Conservation (phyloP, 2,329 filamentous ascomycete genomes). For the Orbilia brochopaga region DNA sequence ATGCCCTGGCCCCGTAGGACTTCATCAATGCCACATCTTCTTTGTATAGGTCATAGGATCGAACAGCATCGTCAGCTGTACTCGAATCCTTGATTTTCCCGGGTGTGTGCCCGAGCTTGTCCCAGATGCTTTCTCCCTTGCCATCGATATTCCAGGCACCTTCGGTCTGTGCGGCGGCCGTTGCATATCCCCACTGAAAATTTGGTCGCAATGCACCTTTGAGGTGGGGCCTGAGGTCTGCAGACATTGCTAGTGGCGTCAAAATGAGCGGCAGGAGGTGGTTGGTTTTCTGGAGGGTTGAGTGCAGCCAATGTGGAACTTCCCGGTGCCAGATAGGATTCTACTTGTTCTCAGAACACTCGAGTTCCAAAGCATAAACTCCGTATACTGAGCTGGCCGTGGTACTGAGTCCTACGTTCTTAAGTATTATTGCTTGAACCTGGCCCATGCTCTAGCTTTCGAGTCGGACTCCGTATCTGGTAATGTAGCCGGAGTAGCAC, state of each 20-base stretch:
- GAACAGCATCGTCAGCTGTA: constrained; percentile 58
- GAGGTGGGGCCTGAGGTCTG: constrained; percentile 38
- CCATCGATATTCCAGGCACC: constrained; percentile 60
- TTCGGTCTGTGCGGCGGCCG: constrained; percentile 60
- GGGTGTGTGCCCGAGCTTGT: constrained; percentile 58
- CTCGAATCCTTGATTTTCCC: constrained; percentile 59
- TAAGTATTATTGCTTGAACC: not conserved
- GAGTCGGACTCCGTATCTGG: constrained; percentile 38
- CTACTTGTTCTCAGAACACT: no score
- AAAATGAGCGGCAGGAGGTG: not conserved
- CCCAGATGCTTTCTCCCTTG: constrained; percentile 60
- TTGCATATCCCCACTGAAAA: constrained; percentile 60
- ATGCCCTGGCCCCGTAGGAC: constrained; percentile 66
- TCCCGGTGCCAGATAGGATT: no score
- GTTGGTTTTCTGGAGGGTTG: not conserved
- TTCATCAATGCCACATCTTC: constrained; percentile 68
- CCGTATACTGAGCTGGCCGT: not conserved
- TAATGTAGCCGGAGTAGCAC: constrained; percentile 24
- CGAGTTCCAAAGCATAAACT: no score
- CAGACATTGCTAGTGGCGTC: constrained; percentile 21
- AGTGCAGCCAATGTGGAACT: no score
- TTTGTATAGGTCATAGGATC: constrained; percentile 59
- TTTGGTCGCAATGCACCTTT: constrained; percentile 56
- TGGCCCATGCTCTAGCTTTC: not conserved
- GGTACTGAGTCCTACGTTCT: not conserved